Evolutionary conservation across 768 basidiomycete species (phyloP), one percentile per base, ranked within the genome.

Genomic region (Boletus sensibilis): DNA sequence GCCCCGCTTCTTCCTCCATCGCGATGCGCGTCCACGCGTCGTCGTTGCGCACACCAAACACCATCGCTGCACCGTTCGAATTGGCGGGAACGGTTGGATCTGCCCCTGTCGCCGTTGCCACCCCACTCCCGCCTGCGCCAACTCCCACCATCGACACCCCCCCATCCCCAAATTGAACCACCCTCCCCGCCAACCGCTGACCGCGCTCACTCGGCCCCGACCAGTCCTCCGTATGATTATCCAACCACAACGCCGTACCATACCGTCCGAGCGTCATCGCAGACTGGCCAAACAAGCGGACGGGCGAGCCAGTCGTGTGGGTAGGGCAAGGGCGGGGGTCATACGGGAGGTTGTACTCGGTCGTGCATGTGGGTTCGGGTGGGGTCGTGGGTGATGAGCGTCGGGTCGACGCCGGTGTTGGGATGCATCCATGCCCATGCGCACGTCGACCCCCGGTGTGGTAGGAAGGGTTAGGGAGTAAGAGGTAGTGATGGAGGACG

Each of bases 231-330:
- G 82, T 80, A 47, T 86, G 82, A 46, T 75, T 82, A 60, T 90
- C 88, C 34, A 87, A 71, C 83, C 86, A 90, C 16, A 90, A 59
- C 5, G 80, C 82, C 6, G 84, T 87, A 4, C 87, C 87, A 61
- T 81, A 78, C 5, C 68, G 71, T 1, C 86, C 86, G 20, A 89
- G 61, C 0, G 74, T 73, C 71, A 84, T 77, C 46, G 84, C 76
- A 29, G 81, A 80, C 23, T 74, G 77, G 2, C 81, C 74, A 59
- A 85, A 83, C 33, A 87, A 67, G 14, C 83, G 80, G 14, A 87
- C 70, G 4, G 87, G 85, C 2, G 84, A 80, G 1, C 72, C 76
- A 50, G 85, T 76, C 12, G 75, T 74, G 35, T 78, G 76, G 12
- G 68, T 53, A 1, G 64, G 60, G 8, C 70, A 52, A 0, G 74